Evolutionary conservation across 202 grass and related monocot genomes (phyloP), one percentile per base, ranked within the genome.

Genomic region (Dendrocalamus latiflorus): DNA sequence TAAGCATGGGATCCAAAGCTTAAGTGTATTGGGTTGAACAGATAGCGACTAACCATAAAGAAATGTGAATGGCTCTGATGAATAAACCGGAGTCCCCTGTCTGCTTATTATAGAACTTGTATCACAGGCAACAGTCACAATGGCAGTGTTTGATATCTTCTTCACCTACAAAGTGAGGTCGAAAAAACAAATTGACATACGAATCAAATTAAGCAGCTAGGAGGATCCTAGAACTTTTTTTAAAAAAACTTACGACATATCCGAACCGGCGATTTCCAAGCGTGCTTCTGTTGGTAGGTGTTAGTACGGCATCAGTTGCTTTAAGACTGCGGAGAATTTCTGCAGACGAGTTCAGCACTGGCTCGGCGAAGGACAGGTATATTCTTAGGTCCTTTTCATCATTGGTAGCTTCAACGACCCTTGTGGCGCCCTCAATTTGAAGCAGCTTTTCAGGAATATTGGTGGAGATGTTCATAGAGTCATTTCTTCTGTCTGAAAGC

Each of bases 331-430:
- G 4, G 22, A 93, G 84, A 15, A 98, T 87, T 72, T 93, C 41
- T 9, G 55, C 37, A 18, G 93, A 95, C 33, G 96, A 89, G 57
- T 98, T 93, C 47, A 95, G 67, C 41, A 95, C 93, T 5, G 96
- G 91, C 13, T 88, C 78, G 1, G 89, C 89, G 71, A 98, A 98
- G 80, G 89, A 69, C 56, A 95, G 9, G 85, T 95, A 92, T 30
- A 99, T 42, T 36, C 85, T 92, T 16, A 95, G 81, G 70, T 83
- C 72, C 49, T 73, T 64, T 0, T 86, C 75, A 50, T 87, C 66
- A 60, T 99, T 99, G 81, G 89, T 99, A 22, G 96, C 93, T 33
- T 86, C 28, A 17, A 93, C 91, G 41, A 89, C 79, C 82, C 96
- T 94, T 13, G 75, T 65, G 61, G 77, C 66, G 68, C 93, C 93